Base-by-base conservation (phyloP, 2,329 filamentous ascomycete genomes). In the Fusarium robinianum region DNA sequence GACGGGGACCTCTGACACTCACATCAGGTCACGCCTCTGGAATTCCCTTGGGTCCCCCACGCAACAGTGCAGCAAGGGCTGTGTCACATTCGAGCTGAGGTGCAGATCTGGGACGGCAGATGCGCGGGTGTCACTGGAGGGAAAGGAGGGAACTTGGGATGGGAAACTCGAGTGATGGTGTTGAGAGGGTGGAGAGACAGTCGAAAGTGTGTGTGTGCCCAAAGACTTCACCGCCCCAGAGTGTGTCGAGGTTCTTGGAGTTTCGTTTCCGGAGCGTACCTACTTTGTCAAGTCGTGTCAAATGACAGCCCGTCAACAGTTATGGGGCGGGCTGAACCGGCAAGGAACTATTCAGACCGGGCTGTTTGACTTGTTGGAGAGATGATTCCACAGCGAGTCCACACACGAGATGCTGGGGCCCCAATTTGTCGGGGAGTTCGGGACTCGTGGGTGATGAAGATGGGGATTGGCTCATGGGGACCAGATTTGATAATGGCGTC, bases 351-450 rank as follows among this genome's bases (percentile, higher is more conserved):
- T 21, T 27, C 46, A 46, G 26, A 23, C 33, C 32, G 55, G 55
- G 55, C 55, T 49, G 31, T 50, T 48, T 55, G 57, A 50, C 55
- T 52, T 55, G n/a, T 43, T 52, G 50, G 23, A 25, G 26, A 30
- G n/a, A 14, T 32, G 14, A 35, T 34, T 18, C 19, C 31, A n/a
- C n/a, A n/a, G n/a, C n/a, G 24, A n/a, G 35, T 35, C 30, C 32
- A 44, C 39, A 32, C 36, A 37, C 44, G 34, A 35, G 19, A 43
- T 34, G 35, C 41, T 51, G 42, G 35, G 43, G 52, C 40, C 29
- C 57, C 54, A 45, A 38, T 47, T 46, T 48, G 32, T 47, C 57
- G 57, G 57, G 57, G 57, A 60, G 57, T 60, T 60, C 49, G 39
- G 41, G 25, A 39, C 36, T 46, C 24, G 40, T 25, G 39, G 16